phyloP scores from a whole-genome alignment of 306 rosid species.

The Mimosa bimucronata region DNA sequence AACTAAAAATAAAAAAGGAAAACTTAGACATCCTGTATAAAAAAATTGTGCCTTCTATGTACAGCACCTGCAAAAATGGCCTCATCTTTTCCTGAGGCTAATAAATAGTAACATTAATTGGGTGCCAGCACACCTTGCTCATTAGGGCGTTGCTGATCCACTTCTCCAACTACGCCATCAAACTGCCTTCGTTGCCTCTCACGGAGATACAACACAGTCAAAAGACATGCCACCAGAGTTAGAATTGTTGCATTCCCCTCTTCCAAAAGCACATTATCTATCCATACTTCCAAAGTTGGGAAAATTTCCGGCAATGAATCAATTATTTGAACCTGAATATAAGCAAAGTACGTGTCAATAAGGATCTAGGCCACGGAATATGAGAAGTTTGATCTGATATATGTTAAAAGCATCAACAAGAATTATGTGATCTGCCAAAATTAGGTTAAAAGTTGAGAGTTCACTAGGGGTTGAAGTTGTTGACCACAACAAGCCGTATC shows the following conservation, averaged over 20 bases:
- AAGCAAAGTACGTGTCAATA: slow-evolving; percentile 33
- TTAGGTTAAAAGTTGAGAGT: neutral
- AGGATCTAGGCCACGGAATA: slow-evolving; percentile 10
- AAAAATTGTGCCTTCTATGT: slow-evolving; percentile 12
- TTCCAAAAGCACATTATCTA: slow-evolving; percentile 83
- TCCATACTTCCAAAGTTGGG: slow-evolving; percentile 84
- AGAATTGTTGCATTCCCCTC: slow-evolving; percentile 97
- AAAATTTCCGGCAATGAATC: slow-evolving; percentile 84
- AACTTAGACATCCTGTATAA: slow-evolving; percentile 42
- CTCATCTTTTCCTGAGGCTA: slow-evolving; percentile 12
- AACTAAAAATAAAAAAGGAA: neutral
- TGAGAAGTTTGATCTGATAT: slow-evolving; percentile 8
- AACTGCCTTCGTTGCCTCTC: slow-evolving; percentile 90
- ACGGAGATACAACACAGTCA: slow-evolving; percentile 86
- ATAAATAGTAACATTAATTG: slow-evolving; percentile 34
- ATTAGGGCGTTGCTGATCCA: slow-evolving; percentile 58
- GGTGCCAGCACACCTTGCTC: slow-evolving; percentile 60
- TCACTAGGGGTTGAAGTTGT: neutral
- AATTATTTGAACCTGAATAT: slow-evolving; percentile 63
- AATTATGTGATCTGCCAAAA: slow-evolving; percentile 2
- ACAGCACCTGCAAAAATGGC: slow-evolving; percentile 7
- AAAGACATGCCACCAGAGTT: slow-evolving; percentile 80
- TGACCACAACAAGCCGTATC: too few species aligned
- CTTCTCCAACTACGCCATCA: slow-evolving; percentile 53
- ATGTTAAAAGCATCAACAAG: neutral